phyloP scores from a whole-genome alignment of 2,329 filamentous ascomycete genomes.

The Colletotrichum salicis region DNA sequence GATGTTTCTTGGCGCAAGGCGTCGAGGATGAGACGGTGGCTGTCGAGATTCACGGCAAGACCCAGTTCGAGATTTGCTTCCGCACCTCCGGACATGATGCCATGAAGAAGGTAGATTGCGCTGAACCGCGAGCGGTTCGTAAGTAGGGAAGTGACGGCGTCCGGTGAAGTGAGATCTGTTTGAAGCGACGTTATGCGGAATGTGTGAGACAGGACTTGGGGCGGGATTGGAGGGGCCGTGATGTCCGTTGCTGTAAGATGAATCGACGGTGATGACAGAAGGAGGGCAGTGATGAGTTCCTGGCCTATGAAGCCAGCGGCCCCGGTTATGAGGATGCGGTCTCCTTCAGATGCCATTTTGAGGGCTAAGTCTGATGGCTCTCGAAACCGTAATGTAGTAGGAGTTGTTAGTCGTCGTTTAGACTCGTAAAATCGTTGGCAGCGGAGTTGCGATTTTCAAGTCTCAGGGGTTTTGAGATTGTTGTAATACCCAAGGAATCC shows the following conservation, averaged over 20 bases:
- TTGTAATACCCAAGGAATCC: too few relatives aligned
- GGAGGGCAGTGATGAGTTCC: conserved; percentile 65
- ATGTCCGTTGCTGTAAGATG: conserved; percentile 68
- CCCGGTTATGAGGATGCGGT: conserved; percentile 69
- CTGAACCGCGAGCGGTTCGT: conserved; percentile 45
- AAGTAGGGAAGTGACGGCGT: conserved; percentile 44
- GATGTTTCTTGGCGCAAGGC: conserved; percentile 49
- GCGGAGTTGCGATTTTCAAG: too few relatives aligned
- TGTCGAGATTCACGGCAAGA: conserved; percentile 68
- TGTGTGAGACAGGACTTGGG: conserved; percentile 42
- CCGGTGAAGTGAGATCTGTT: conserved; percentile 47
- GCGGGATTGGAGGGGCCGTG: conserved; percentile 60
- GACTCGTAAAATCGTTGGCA: too few relatives aligned
- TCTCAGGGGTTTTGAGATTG: too few relatives aligned
- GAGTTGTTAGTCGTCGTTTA: background rate
- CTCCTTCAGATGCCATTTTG: conserved; percentile 7
- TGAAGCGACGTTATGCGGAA: conserved; percentile 40
- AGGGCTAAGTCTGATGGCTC: background rate
- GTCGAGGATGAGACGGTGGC: conserved; percentile 64
- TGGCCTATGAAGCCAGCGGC: conserved; percentile 74
- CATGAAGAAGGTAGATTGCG: conserved; percentile 69
- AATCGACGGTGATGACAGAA: conserved; percentile 51
- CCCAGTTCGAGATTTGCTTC: conserved; percentile 68
- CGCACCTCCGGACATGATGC: conserved; percentile 71
- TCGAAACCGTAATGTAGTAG: background rate